Percentiles rank a stretch among this genome's conserved stretches.
Evolutionary conservation across 1,284 basidiomycete genomes (phyloP).

Genomic region (Malassezia dermatis): DNA sequence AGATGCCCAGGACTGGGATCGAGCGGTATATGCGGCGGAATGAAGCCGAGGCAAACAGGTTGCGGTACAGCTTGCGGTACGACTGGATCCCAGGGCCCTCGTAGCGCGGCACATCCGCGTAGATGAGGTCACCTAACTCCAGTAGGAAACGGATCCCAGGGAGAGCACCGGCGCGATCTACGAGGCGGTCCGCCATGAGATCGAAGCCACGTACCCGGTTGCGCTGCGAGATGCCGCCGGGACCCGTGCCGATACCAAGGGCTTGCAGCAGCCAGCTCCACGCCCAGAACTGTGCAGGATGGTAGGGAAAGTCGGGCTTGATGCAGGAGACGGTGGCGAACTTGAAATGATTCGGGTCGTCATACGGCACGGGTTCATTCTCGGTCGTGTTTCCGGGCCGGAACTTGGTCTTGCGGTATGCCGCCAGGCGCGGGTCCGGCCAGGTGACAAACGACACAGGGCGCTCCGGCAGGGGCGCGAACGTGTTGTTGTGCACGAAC

Average conservation of each 20-base stretch:
- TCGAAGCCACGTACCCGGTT: conserved; percentile 60
- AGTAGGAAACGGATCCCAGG: conserved; percentile 47
- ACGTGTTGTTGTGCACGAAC: conserved; percentile 26
- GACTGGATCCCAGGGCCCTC: conserved; percentile 26
- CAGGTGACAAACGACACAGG: conserved; percentile 52
- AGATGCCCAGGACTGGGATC: conserved; percentile 42
- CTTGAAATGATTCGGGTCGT: conserved; percentile 44
- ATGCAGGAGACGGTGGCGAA: conserved; percentile 43
- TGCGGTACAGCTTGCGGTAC: conserved; percentile 44
- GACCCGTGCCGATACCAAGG: conserved; percentile 26
- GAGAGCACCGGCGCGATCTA: conserved; percentile 24
- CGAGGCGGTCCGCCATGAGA: conserved; percentile 52
- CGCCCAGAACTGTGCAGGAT: conserved; percentile 43
- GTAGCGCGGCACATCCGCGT: conserved; percentile 60
- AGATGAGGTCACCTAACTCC: conserved; percentile 56
- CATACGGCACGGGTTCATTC: conserved; percentile 23
- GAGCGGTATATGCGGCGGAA: conserved; percentile 40
- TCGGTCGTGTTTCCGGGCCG: background rate
- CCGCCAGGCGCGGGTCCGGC: conserved; percentile 48
- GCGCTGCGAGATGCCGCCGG: conserved; percentile 33
- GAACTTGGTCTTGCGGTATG: conserved; percentile 27
- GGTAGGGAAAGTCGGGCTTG: conserved; percentile 47
- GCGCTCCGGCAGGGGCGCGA: conserved; percentile 18
- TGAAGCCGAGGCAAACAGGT: conserved; percentile 39
- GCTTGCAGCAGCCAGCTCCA: conserved; percentile 38